Evolutionary conservation across 108 stramenopile genomes (phyloP).

Genomic region (Skeletonema menzelii): DNA sequence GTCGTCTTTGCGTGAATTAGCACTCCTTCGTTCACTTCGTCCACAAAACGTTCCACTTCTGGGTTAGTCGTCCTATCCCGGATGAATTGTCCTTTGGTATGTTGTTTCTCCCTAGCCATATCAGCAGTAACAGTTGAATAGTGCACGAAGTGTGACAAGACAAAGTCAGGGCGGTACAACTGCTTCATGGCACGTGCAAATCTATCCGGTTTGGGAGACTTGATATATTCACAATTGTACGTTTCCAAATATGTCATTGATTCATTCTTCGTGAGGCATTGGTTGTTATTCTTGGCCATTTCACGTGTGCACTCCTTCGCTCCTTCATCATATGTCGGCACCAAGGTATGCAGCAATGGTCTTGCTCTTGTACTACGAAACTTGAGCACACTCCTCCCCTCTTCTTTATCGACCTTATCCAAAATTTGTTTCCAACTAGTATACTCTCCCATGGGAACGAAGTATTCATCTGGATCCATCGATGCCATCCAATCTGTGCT

Average conservation of each 20-base stretch:
- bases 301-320: constrained; percentile 43
- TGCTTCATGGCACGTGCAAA: constrained; percentile 80
- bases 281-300: constrained; percentile 43
- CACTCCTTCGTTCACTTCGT: constrained; percentile 50
- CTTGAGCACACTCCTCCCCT: constrained; percentile 53
- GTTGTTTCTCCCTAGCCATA: constrained; percentile 46
- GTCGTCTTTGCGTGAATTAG: constrained; percentile 56
- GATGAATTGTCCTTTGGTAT: constrained; percentile 37
- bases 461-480: constrained; percentile 59
- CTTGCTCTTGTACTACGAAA: constrained; percentile 63
- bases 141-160: constrained; percentile 81
- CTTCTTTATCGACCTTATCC: constrained; percentile 43
- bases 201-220: constrained; percentile 65
- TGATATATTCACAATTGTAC: constrained; percentile 80
- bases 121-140: constrained; percentile 77
- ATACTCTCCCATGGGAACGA: constrained; percentile 49
- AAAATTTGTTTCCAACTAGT: constrained; percentile 59
- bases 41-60: constrained; percentile 46
- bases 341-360: constrained; percentile 53
- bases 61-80: constrained; percentile 29
- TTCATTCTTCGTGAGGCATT: constrained; percentile 47
- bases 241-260: constrained; percentile 74
- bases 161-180: constrained; percentile 77
- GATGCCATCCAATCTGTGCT: constrained; percentile 51
- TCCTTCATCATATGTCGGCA: constrained; percentile 49